phyloP scores from a whole-genome alignment of 257 asterid species.

The Knoxia roxburghii region DNA sequence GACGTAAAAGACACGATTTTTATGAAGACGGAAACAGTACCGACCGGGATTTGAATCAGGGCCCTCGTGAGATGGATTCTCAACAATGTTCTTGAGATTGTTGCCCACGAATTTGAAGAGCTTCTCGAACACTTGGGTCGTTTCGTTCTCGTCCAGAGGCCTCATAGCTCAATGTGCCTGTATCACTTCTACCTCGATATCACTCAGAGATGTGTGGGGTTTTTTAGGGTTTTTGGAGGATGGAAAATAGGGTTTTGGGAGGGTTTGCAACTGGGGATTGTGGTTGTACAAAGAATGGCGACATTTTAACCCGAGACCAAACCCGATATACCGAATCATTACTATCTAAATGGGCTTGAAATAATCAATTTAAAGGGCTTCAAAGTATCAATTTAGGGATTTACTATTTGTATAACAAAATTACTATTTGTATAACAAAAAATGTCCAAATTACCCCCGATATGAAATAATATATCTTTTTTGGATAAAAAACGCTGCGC shows the following conservation, averaged over 20 bases:
- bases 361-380: too few relatives aligned
- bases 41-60: constrained; percentile 66
- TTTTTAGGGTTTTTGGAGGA: constrained; percentile 3
- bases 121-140: constrained; percentile 75
- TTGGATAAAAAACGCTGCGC: too few relatives aligned
- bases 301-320: neutral
- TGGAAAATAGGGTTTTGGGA: too few relatives aligned
- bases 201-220: neutral
- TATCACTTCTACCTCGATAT: neutral
- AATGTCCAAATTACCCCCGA: too few relatives aligned
- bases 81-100: constrained; percentile 71
- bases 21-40: constrained; percentile 87
- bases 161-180: constrained; percentile 35
- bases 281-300: neutral
- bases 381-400: too few relatives aligned
- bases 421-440: too few relatives aligned
- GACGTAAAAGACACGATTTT: constrained; percentile 70
- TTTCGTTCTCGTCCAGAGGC: constrained; percentile 79
- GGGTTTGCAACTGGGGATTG: too few relatives aligned
- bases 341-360: too few relatives aligned
- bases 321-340: too few relatives aligned
- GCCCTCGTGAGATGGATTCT: constrained; percentile 76
- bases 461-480: too few relatives aligned
- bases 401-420: too few relatives aligned
- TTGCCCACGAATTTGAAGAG: constrained; percentile 82